Evolutionary conservation across 2,329 filamentous ascomycete genomes (phyloP), one percentile per base, ranked within the genome.

Genomic region (Beauveria pseudobassiana): DNA sequence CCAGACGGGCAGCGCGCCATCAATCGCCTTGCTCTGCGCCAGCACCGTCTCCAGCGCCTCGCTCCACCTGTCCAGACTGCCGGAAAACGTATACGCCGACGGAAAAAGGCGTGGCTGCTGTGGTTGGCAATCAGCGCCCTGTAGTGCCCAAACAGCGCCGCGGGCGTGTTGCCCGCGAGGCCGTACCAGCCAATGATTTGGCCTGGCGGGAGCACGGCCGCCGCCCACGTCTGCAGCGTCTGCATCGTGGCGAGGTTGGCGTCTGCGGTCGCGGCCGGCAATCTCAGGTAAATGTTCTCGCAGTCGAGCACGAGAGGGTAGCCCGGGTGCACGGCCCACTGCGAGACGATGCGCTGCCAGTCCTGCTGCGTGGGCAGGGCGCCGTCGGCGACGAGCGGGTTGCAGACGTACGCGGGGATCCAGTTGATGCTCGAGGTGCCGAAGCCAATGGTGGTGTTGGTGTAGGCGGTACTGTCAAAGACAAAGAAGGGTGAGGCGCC

Each of bases 121-220:
- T 63, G 48, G 22, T 63, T 63, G 45, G 61, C 55, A 34, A 63
- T 63, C 8, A 63, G 48, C 5, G 38, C 38, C 18, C 42, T 26
- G 56, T 63, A 63, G 55, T 59, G 49, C 10, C 49, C 46, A n/a
- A 52, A 60, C 4, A 59, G 42, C 10, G 34, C n/a, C 5, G 56
- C 22, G 6, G 40, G 22, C 5, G 61, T 63, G 28, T 60, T 59
- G 38, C 56, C 61, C 10, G 56, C 38, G n/a, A 63, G 55, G 22
- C 56, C 56, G 34, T 59, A 63, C 61, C 61, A 63, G n/a, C 61
- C 61, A 9, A 63, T 63, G 56, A 63, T 63, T 40, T 59, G 55
- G 22, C 22, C 26, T 4, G n/a, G 30, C 5, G 61, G 55, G 16
- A 63, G 54, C n/a, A 63, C 48, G 6, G 59, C 55, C 1, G 61